Evolutionary conservation across 202 grass and related monocot genomes (phyloP).

Genomic region (Bolboschoenoplectus hybrid): DNA sequence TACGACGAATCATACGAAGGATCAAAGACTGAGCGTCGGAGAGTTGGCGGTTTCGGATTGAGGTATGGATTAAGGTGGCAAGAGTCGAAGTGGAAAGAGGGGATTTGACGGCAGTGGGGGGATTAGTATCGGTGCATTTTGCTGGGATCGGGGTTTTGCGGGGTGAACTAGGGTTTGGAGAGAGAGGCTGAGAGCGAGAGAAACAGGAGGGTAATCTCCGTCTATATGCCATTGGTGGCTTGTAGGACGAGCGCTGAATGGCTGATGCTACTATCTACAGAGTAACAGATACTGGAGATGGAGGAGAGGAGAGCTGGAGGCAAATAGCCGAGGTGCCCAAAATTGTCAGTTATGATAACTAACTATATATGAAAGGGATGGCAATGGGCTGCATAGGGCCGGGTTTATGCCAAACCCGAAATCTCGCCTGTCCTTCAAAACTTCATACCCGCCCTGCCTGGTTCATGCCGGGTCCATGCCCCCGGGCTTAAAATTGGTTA

Average conservation of each 20-base stretch:
- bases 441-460: no score
- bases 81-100: slow-evolving; percentile 36
- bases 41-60: slow-evolving; percentile 44
- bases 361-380: no score
- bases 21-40: slow-evolving; percentile 74
- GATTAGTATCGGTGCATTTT: background rate
- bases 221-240: slow-evolving; percentile 3
- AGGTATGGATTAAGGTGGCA: slow-evolving; percentile 42
- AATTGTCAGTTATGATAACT: no score
- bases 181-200: slow-evolving; percentile 8
- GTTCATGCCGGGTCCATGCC: no score
- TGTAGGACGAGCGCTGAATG: background rate
- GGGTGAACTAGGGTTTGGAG: background rate
- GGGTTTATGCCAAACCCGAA: no score
- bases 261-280: no score
- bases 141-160: slow-evolving; percentile 6
- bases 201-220: background rate
- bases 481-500: no score
- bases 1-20: slow-evolving; percentile 81
- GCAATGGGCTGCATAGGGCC: no score
- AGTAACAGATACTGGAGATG: no score
- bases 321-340: no score
- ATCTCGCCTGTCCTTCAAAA: no score
- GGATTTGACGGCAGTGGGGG: background rate
- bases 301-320: no score